phyloP scores from a whole-genome alignment of 441 rosid genomes.

The Gossypium lobatum region DNA sequence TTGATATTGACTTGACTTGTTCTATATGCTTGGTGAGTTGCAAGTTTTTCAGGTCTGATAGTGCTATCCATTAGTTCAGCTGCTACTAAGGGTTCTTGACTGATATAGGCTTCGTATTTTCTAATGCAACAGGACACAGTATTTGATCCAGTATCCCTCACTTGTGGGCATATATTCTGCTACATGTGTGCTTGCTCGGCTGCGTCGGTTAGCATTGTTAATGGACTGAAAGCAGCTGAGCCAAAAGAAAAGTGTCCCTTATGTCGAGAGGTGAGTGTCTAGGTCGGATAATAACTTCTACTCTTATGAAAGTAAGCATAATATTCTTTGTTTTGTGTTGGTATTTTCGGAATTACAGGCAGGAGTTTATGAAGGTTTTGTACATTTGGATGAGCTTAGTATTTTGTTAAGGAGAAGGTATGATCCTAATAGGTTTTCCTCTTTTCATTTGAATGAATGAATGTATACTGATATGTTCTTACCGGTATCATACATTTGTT shows the following conservation, averaged over 20 bases:
- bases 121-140: conserved; percentile 60
- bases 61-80: neutral
- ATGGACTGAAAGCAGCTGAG: conserved; percentile 63
- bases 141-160: conserved; percentile 79
- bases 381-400: conserved; percentile 80
- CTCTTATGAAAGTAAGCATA: too few relatives aligned
- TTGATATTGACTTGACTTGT: conserved; percentile 85
- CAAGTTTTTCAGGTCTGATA: neutral
- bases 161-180: conserved; percentile 95
- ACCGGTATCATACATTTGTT: neutral
- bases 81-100: neutral
- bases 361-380: conserved; percentile 57
- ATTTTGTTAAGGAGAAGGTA: conserved; percentile 66
- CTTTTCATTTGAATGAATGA: neutral
- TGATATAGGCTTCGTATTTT: neutral
- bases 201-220: conserved; percentile 71
- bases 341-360: conserved; percentile 29
- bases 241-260: conserved; percentile 68
- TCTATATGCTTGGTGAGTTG: conserved; percentile 82
- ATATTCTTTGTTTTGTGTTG: neutral
- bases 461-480: neutral
- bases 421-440: neutral
- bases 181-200: conserved; percentile 89
- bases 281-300: too few relatives aligned
- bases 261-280: conserved; percentile 64